Evolutionary conservation across 768 basidiomycete genomes (phyloP).

Genomic region (Termitomyces sp.): DNA sequence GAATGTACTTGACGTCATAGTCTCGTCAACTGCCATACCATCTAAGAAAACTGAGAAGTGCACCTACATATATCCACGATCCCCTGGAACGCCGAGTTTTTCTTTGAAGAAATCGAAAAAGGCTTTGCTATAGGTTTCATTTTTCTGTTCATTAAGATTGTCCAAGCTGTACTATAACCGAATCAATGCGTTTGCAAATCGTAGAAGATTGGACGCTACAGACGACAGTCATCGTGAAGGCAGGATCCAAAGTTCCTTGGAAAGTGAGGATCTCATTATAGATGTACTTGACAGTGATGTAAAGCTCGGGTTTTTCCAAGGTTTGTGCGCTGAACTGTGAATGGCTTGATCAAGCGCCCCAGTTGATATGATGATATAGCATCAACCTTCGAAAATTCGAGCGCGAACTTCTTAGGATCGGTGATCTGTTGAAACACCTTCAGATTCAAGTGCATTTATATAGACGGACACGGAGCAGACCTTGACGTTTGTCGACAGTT

Average conservation of each 20-base stretch:
- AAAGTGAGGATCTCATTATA: conserved; percentile 60
- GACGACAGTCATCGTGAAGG: conserved; percentile 54
- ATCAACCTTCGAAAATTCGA: conserved; percentile 54
- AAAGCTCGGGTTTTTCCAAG: conserved; percentile 47
- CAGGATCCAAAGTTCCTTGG: conserved; percentile 59
- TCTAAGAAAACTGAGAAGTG: not conserved
- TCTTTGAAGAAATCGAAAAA: conserved; percentile 50
- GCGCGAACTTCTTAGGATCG: conserved; percentile 34
- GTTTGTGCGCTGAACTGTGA: conserved; percentile 45
- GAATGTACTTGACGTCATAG: conserved; percentile 28
- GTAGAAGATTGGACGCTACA: conserved; percentile 18
- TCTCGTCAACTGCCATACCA: not conserved
- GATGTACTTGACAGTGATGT: conserved; percentile 47
- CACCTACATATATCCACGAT: conserved; percentile 58
- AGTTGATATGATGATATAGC: not conserved
- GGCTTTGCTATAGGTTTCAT: conserved; percentile 47
- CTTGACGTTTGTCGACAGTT: conserved; percentile 38
- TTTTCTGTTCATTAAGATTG: conserved; percentile 41
- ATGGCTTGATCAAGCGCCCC: not conserved
- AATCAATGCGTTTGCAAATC: not conserved
- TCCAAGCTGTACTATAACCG: conserved; percentile 47
- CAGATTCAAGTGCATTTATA: not conserved
- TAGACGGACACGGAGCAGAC: conserved; percentile 13
- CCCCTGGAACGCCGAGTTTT: conserved; percentile 41
- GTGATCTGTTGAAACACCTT: conserved; percentile 19